Percentiles rank a stretch among this genome's conserved stretches.
These are phyloP conservation scores for Rossbeevera mucosa DNA, from an alignment of 768 basidiomycete species.

Conservation along the genomic window DNA sequence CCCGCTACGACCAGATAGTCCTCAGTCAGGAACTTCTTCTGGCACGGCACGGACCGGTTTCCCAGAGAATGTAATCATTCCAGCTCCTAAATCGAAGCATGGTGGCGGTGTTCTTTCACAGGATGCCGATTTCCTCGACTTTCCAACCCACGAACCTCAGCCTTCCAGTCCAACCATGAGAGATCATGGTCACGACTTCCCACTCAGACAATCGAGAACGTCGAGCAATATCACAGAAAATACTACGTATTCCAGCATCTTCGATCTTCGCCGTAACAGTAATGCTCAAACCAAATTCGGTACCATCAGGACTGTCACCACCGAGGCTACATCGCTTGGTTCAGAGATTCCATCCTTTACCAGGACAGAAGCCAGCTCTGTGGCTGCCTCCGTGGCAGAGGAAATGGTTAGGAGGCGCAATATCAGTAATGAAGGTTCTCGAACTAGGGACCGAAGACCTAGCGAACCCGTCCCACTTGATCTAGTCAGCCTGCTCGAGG, in stretches of 20 bases:
- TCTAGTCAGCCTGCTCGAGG: slow-evolving; percentile 65
- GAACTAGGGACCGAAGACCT: slow-evolving; percentile 52
- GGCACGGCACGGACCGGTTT: slow-evolving; percentile 30
- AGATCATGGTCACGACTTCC: slow-evolving; percentile 32
- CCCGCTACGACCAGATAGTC: slow-evolving; percentile 52
- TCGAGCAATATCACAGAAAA: slow-evolving; percentile 58
- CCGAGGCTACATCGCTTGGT: slow-evolving; percentile 65
- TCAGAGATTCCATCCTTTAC: slow-evolving; percentile 61
- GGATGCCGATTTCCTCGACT: slow-evolving; percentile 25
- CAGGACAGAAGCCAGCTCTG: slow-evolving; percentile 56
- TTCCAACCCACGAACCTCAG: slow-evolving; percentile 34
- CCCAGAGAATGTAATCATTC: slow-evolving; percentile 31
- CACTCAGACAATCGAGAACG: slow-evolving; percentile 57
- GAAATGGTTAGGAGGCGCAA: slow-evolving; percentile 37
- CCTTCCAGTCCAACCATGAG: slow-evolving; percentile 30
- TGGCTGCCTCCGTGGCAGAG: slow-evolving; percentile 48
- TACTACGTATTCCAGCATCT: slow-evolving; percentile 55
- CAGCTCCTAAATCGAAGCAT: slow-evolving; percentile 37
- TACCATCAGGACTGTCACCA: slow-evolving; percentile 78
- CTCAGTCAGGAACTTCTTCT: slow-evolving; percentile 41
- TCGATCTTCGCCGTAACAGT: slow-evolving; percentile 46
- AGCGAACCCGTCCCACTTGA: slow-evolving; percentile 62
- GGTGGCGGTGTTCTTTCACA: slow-evolving; percentile 7
- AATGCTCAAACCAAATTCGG: slow-evolving; percentile 59
- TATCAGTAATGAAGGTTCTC: slow-evolving; percentile 23